These are phyloP conservation scores for Hanseniaspora meyeri DNA, from an alignment of 805 yeast species.

Conservation along the genomic window DNA sequence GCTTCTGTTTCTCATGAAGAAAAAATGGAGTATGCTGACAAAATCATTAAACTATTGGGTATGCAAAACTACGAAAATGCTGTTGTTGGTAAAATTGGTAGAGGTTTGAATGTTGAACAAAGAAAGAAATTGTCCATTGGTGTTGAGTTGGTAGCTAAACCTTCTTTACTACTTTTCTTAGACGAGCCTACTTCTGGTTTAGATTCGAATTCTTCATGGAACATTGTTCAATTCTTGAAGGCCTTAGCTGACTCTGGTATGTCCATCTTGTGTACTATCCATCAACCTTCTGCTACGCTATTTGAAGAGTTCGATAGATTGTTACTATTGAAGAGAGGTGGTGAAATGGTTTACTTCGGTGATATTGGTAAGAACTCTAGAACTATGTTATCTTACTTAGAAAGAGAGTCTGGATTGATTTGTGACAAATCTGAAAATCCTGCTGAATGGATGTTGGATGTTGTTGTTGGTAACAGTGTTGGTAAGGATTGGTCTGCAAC, in stretches of 20 bases:
- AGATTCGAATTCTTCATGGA: conserved; percentile 57
- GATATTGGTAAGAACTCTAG: conserved; percentile 56
- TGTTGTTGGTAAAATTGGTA: conserved; percentile 65
- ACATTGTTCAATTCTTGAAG: conserved; percentile 54
- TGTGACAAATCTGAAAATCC: conserved; percentile 56
- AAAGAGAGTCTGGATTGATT: conserved; percentile 56
- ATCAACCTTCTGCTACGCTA: conserved; percentile 63
- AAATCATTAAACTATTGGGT: conserved; percentile 51
- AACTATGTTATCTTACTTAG: conserved; percentile 53
- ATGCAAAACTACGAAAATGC: conserved; percentile 66
- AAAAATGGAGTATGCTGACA: conserved; percentile 56
- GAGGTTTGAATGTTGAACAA: conserved; percentile 58
- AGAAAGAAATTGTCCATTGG: conserved; percentile 58
- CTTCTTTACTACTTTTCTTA: conserved; percentile 46
- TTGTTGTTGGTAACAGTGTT: conserved; percentile 36
- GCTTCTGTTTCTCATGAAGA: conserved; percentile 42
- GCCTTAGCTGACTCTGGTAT: conserved; percentile 61
- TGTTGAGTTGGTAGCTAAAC: conserved; percentile 61
- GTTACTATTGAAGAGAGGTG: conserved; percentile 59
- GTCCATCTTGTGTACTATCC: conserved; percentile 64
- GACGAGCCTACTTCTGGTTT: conserved; percentile 69
- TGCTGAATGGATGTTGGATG: conserved; percentile 53
- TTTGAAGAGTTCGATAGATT: conserved; percentile 58
- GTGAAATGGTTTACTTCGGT: conserved; percentile 71
- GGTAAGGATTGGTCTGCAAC: conserved; percentile 59